Evolutionary conservation across 106 monocot species (phyloP), one percentile per base, ranked within the genome.

Genomic region (Cymbidium sinense): DNA sequence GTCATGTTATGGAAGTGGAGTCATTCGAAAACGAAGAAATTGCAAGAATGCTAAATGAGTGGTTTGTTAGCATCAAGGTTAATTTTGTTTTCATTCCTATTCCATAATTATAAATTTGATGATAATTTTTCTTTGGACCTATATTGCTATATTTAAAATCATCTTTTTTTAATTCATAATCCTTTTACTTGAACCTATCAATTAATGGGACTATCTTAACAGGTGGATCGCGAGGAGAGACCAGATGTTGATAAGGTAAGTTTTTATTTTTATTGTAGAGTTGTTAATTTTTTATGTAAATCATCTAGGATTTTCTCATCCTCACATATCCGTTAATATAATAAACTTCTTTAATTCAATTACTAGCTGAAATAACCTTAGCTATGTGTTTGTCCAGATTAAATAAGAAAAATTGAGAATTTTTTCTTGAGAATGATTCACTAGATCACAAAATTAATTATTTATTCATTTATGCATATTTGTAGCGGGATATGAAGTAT

Each of bases 1-100:
- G 96, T 55, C 96, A 96, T 90, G 96, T 96, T 19, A 96, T 96
- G 96, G 96, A 96, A 79, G 89, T 96, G 27, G 96, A 96, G 43
- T 96, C 96, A 36, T 96, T 96, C 81, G 96, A 96, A 83, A 89
- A 91, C 76, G 91, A 96, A 61, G 96, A 89, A 58, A 77, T 94
- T 75, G 93, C 96, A 61, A 88, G 85, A 82, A 51, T 91, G 76
- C 77, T 96, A 54, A 96, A 96, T 84, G 86, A 96, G 35, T 91
- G 91, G 91, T 96, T 96, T 85, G 88, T 96, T 64, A 96, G 96
- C 80, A 86, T 96, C 76, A 96, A 96, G 93, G 96, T 96, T 41
- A 18, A 58, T 12, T 78, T 50, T 39, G 28, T 12, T 31, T 25
- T 67, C 31, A 20, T 31, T 15, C 34, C 28, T 31, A 70, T 71